A percentile compares a stretch with the other conserved stretches of the same genome.
These are phyloP conservation scores for Oryza punctata DNA, from an alignment of 176 grass and related monocot genomes.

Conservation along the genomic window DNA sequence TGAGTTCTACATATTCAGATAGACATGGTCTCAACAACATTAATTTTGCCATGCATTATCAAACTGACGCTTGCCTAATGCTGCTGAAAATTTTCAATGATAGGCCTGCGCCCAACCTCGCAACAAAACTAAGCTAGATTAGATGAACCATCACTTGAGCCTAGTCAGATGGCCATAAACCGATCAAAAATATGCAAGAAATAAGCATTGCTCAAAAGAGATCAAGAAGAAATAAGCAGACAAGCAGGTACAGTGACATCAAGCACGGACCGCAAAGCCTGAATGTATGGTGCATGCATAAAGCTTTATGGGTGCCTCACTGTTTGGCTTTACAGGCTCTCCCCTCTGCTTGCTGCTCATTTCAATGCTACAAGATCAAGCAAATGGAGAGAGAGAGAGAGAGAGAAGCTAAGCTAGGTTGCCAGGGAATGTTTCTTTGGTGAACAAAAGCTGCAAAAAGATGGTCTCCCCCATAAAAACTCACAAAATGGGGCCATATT, in stretches of 20 bases:
- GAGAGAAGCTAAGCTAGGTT: background rate
- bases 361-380: constrained; percentile 5
- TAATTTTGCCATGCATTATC: background rate
- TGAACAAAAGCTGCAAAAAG: constrained; percentile 31
- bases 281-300: constrained; percentile 22
- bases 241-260: constrained; percentile 17
- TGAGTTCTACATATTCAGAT: background rate
- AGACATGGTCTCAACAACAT: constrained; percentile 14
- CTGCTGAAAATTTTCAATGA: background rate
- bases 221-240: background rate
- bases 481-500: background rate
- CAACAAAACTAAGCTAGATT: background rate
- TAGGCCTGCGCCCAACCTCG: background rate
- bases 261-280: constrained; percentile 3
- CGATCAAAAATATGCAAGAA: background rate
- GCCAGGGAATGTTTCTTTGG: constrained; percentile 43
- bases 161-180: constrained; percentile 3
- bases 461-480: constrained; percentile 17
- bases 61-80: background rate
- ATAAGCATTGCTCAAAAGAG: background rate
- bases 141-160: background rate
- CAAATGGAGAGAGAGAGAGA: background rate
- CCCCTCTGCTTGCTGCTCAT: constrained; percentile 1
- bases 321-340: constrained; percentile 37
- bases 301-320: constrained; percentile 31